Evolutionary conservation across 2,329 filamentous ascomycete genomes (phyloP), one percentile per base, ranked within the genome.

Genomic region (Stachybotrys chartarum): DNA sequence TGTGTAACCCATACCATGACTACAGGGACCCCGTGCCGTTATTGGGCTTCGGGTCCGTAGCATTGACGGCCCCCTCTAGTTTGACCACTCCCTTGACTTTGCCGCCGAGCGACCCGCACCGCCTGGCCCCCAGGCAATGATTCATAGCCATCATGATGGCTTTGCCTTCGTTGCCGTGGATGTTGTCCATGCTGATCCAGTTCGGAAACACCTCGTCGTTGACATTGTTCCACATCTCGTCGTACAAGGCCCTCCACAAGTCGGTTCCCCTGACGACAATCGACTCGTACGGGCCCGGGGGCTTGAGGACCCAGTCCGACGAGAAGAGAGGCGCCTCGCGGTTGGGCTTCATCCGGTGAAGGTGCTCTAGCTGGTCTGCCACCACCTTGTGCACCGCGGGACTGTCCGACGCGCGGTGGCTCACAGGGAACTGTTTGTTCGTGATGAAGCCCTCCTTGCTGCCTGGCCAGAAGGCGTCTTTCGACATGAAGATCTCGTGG

Each of bases 121-220:
- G 54, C 16, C 50, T 31, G 17, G 55, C 59, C 3, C 59, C 67
- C 2, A 70, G 52, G 52, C 70, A 72, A 42, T 62, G 57, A 42
- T 71, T 72, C 55, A 70, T 58, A 7, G 59, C 58, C 58, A 66
- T 63, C 30, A 55, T 62, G 30, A 69, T 55, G 17, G 54, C 54
- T 60, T 64, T 67, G 30, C 60, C 56, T 58, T 61, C 61, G 18
- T 56, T 57, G 1, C 59, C 60, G 6, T 65, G 60, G 16, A 70
- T 59, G 14, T 56, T 56, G 44, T 71, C 68, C 50, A 69, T 57
- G 18, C 63, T 59, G 35, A 72, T 54, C 68, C 68, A 71, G 55
- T 68, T 71, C 8, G 70, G 68, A 50, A 70, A 71, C 10, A 52
- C 51, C 10, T 56, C 10, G 44, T 58, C 60, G 1, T 57, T 63